Conservation (phyloP, 129 eudicot species). For the Centrapalus pauciflorus region DNA sequence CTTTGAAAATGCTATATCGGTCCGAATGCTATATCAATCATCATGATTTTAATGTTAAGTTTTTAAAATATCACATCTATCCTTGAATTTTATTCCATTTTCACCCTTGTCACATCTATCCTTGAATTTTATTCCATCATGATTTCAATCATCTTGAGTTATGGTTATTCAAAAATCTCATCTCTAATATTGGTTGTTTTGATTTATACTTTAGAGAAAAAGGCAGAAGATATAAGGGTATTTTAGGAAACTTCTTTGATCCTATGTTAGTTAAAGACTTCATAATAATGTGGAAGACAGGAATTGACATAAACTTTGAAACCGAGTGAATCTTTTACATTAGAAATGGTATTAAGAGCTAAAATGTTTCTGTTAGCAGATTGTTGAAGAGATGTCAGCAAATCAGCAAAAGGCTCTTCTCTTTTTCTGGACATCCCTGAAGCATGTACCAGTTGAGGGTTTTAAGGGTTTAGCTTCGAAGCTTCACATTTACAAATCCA, state of each 20-base stretch:
- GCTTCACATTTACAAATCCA: slow-evolving; percentile 49
- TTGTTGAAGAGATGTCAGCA: slow-evolving; percentile 52
- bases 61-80: too few relatives aligned
- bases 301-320: background rate
- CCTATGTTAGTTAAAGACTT: background rate
- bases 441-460: slow-evolving; percentile 80
- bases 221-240: background rate
- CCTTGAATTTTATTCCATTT: background rate
- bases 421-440: slow-evolving; percentile 92
- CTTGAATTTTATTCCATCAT: too few relatives aligned
- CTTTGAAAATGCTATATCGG: too few relatives aligned
- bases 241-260: background rate
- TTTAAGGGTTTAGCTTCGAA: slow-evolving; percentile 84
- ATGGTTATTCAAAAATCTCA: background rate
- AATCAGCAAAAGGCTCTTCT: slow-evolving; percentile 67
- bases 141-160: too few relatives aligned
- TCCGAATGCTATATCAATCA: too few relatives aligned
- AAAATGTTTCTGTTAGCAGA: slow-evolving; percentile 30
- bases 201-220: background rate
- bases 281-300: background rate
- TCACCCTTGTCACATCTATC: too few relatives aligned
- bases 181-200: background rate
- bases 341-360: background rate
- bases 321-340: background rate
- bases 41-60: too few relatives aligned